These are phyloP conservation scores for Vinca major DNA, from an alignment of 305 asterid species.

Conservation along the genomic window DNA sequence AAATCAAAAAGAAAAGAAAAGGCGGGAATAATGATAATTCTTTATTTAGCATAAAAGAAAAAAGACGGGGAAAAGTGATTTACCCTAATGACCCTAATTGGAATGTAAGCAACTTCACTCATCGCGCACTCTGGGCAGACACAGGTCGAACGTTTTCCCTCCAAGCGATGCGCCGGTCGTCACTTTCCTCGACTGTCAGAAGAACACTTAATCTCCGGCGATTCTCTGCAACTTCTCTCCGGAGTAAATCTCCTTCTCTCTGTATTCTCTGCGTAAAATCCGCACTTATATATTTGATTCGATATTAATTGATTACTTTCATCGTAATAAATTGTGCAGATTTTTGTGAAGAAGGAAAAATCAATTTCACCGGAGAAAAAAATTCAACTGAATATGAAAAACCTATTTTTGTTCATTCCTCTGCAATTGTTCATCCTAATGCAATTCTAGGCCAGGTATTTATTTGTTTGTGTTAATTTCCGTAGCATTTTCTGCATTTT, in stretches of 20 bases:
- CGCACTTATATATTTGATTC: not conserved
- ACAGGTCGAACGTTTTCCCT: not conserved
- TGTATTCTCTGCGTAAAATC: not conserved
- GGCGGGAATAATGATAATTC: too few species aligned
- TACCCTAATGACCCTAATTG: not conserved
- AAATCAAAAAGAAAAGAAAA: too few species aligned
- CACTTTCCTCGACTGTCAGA: conserved; percentile 23
- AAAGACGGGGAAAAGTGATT: not conserved
- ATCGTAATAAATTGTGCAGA: conserved; percentile 23
- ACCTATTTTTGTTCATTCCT: conserved; percentile 47
- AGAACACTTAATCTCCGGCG: conserved; percentile 20
- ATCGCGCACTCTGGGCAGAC: not conserved
- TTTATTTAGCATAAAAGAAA: too few species aligned
- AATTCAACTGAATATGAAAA: not conserved
- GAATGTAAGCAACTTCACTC: not conserved
- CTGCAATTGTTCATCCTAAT: conserved; percentile 60
- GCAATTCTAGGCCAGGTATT: conserved; percentile 68
- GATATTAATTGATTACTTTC: not conserved
- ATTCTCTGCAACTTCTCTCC: conserved; percentile 36
- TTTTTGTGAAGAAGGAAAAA: conserved; percentile 36
- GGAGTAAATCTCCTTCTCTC: conserved; percentile 17
- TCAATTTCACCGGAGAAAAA: conserved; percentile 15
- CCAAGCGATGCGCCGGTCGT: conserved; percentile 18
- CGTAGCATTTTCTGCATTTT: not conserved
- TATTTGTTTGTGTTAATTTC: not conserved